Evolutionary conservation across 169 alveolate genomes (phyloP).

Genomic region (Pseudocohnilembus persalinus): DNA sequence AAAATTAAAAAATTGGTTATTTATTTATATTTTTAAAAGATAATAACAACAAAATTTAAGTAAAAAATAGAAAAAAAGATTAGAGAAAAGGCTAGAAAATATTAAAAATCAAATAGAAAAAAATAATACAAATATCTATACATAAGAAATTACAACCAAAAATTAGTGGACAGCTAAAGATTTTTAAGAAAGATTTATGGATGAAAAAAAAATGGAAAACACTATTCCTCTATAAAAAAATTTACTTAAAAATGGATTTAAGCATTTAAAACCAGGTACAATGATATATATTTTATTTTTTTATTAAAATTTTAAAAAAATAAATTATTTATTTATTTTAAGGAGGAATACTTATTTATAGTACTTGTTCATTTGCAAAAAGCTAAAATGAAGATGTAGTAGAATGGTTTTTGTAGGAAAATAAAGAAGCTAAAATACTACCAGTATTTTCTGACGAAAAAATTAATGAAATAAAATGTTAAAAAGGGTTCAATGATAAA

Average conservation of each 20-base stretch:
- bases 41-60: slow-evolving; percentile 4
- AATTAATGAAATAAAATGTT: slow-evolving; percentile 16
- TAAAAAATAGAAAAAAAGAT: slow-evolving; percentile 12
- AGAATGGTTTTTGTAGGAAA: slow-evolving; percentile 17
- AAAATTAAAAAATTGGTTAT: background rate
- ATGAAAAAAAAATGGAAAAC: slow-evolving; percentile 19
- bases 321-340: background rate
- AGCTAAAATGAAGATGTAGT: slow-evolving; percentile 61
- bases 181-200: slow-evolving; percentile 36
- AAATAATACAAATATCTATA: slow-evolving; percentile 34
- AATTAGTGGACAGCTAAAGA: slow-evolving; percentile 39
- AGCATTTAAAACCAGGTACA: slow-evolving; percentile 3
- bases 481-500: slow-evolving; percentile 16
- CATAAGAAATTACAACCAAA: slow-evolving; percentile 8
- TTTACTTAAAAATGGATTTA: slow-evolving; percentile 41
- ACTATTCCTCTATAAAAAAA: slow-evolving; percentile 14
- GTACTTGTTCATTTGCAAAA: slow-evolving; percentile 58
- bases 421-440: slow-evolving; percentile 26
- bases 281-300: too few species aligned
- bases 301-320: too few species aligned
- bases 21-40: background rate
- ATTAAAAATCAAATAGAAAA: slow-evolving; percentile 17
- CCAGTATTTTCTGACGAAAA: slow-evolving; percentile 2
- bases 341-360: slow-evolving; percentile 58
- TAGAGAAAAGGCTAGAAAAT: background rate